Conservation (phyloP, 805 yeast genomes). For the Saturnispora kantuleensis region DNA sequence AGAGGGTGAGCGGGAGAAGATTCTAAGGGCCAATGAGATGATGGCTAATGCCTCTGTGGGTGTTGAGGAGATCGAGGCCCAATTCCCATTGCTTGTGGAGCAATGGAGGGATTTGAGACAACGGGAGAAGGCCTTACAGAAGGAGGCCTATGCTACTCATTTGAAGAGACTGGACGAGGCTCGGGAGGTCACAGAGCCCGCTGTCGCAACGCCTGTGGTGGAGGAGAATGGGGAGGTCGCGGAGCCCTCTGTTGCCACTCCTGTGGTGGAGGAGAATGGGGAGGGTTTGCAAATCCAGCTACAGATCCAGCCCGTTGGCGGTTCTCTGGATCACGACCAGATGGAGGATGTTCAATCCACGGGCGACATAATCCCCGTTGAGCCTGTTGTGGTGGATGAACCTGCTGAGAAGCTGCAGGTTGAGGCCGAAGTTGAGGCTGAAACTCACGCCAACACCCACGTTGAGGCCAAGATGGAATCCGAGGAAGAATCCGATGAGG, state of each 20-base stretch:
- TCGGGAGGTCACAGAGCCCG: no score
- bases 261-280: conserved; percentile 4
- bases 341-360: conserved; percentile 10
- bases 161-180: no score
- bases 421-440: background rate
- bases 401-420: background rate
- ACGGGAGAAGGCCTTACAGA: conserved; percentile 42
- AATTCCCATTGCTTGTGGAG: conserved; percentile 53
- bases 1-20: conserved; percentile 74
- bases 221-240: conserved; percentile 4
- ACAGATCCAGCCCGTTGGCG: conserved; percentile 3
- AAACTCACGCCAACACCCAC: no score
- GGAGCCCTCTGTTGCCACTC: no score
- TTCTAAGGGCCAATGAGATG: conserved; percentile 84
- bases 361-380: conserved; percentile 5
- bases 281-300: conserved; percentile 8
- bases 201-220: background rate
- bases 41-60: conserved; percentile 93
- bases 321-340: conserved; percentile 1
- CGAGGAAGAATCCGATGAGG: conserved; percentile 10
- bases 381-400: background rate
- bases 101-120: conserved; percentile 67
- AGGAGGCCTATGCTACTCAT: background rate
- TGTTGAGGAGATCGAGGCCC: conserved; percentile 70
- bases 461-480: background rate